Conservation (phyloP, 306 rosid genomes). For the Vigna angularis region DNA sequence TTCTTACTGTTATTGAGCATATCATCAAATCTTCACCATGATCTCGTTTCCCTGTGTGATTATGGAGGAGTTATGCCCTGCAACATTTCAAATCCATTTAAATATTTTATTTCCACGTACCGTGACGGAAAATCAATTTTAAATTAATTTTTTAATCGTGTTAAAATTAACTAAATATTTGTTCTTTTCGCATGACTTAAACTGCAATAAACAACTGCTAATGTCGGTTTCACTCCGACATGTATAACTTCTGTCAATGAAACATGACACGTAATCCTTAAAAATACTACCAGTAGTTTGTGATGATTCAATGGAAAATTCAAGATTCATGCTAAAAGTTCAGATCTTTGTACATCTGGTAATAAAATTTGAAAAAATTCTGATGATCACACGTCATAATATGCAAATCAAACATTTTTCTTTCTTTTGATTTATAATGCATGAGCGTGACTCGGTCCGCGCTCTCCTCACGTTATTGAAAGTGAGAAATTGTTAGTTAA, state of each 20-base stretch:
- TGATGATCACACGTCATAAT: slow-evolving; percentile 31
- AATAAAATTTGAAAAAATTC: slow-evolving; percentile 29
- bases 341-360: slow-evolving; percentile 21
- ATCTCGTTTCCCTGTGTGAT: not conserved
- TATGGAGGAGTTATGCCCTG: slow-evolving; percentile 3
- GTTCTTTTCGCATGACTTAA: not conserved
- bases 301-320: slow-evolving; percentile 1
- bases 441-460: slow-evolving; percentile 40
- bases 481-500: slow-evolving; percentile 21
- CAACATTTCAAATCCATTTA: not conserved
- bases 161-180: not conserved
- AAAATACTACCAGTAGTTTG: slow-evolving; percentile 17
- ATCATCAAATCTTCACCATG: not conserved
- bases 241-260: slow-evolving; percentile 12
- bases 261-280: slow-evolving; percentile 12
- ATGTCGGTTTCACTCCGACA: slow-evolving; percentile 42
- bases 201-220: slow-evolving; percentile 5
- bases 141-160: not conserved
- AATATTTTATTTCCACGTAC: not conserved
- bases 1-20: not conserved
- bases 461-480: slow-evolving; percentile 38
- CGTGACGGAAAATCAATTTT: not conserved
- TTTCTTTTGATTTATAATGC: not conserved
- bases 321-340: slow-evolving; percentile 13
- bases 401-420: slow-evolving; percentile 4